Conservation (phyloP, 2,329 filamentous ascomycete genomes). For the Penicillium digitatum region DNA sequence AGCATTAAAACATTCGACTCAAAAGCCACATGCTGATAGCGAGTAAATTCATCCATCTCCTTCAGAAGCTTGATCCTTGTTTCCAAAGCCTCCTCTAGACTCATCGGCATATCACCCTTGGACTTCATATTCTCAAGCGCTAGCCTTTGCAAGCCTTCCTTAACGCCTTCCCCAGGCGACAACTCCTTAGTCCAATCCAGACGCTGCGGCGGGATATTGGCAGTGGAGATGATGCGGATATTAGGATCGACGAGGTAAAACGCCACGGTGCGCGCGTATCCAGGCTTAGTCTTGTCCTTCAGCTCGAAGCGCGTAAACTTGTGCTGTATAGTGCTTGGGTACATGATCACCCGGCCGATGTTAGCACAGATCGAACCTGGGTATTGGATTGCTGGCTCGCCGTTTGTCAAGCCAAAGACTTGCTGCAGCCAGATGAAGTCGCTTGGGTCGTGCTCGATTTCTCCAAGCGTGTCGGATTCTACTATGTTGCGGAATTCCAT, state of each 20-base stretch:
- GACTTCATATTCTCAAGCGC: constrained; percentile 21
- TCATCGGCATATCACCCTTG: constrained; percentile 31
- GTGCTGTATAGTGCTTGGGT: constrained; percentile 48
- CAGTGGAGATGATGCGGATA: constrained; percentile 51
- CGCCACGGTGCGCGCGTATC: constrained; percentile 52
- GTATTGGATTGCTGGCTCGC: constrained; percentile 25
- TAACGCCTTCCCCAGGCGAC: constrained; percentile 29
- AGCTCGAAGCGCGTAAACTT: constrained; percentile 50
- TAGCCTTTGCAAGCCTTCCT: constrained; percentile 15
- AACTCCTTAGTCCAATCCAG: constrained; percentile 39
- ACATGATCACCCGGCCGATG: constrained; percentile 24
- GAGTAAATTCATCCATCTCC: constrained; percentile 24
- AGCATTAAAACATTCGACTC: constrained; percentile 27
- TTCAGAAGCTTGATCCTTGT: constrained; percentile 26
- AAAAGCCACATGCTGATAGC: constrained; percentile 31
- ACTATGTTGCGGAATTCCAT: constrained; percentile 51
- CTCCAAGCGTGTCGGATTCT: constrained; percentile 28
- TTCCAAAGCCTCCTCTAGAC: constrained; percentile 38
- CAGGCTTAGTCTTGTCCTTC: constrained; percentile 49
- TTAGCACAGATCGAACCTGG: constrained; percentile 20
- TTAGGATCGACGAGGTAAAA: constrained; percentile 60
- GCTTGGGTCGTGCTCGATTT: constrained; percentile 28
- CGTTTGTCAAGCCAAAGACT: constrained; percentile 27
- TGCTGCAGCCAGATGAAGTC: constrained; percentile 32
- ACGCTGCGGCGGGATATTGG: constrained; percentile 53